phyloP scores from a whole-genome alignment of 169 alveolate genomes.

The Cryptosporidium ryanae region DNA sequence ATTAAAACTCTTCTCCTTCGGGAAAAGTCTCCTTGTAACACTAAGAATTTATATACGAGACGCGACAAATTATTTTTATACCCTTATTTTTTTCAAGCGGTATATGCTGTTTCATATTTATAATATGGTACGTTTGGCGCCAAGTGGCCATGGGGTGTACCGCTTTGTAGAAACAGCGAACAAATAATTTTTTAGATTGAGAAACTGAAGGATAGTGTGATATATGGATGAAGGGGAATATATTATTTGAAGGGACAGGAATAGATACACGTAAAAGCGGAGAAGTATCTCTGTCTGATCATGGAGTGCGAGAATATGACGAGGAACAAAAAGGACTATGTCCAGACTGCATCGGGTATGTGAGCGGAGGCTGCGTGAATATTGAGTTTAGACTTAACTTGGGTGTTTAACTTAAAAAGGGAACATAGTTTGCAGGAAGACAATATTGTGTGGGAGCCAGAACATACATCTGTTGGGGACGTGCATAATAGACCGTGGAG shows the following conservation, averaged over 20 bases:
- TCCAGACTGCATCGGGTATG: slow-evolving; percentile 74
- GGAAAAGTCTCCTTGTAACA: not conserved
- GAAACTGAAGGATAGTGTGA: no score
- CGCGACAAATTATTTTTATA: slow-evolving; percentile 48
- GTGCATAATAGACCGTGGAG: slow-evolving; percentile 66
- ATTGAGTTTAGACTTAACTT: not conserved
- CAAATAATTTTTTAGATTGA: no score
- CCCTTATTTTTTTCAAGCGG: not conserved
- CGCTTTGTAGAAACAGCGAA: no score
- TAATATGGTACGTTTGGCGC: no score
- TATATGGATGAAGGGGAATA: no score
- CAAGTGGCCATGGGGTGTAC: no score
- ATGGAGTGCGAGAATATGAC: slow-evolving; percentile 14
- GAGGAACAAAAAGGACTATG: slow-evolving; percentile 58
- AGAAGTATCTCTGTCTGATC: no score
- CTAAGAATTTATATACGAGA: slow-evolving; percentile 39
- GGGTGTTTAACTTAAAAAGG: slow-evolving; percentile 36
- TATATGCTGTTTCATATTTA: no score
- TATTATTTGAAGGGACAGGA: no score
- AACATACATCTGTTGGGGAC: slow-evolving; percentile 78
- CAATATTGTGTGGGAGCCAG: slow-evolving; percentile 78
- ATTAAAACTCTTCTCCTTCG: no score
- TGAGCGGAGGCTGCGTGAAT: not conserved
- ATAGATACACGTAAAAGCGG: no score
- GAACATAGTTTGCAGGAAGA: slow-evolving; percentile 73